Evolutionary conservation across 2,329 filamentous ascomycete genomes (phyloP).

Genomic region (Talaromyces sp.): DNA sequence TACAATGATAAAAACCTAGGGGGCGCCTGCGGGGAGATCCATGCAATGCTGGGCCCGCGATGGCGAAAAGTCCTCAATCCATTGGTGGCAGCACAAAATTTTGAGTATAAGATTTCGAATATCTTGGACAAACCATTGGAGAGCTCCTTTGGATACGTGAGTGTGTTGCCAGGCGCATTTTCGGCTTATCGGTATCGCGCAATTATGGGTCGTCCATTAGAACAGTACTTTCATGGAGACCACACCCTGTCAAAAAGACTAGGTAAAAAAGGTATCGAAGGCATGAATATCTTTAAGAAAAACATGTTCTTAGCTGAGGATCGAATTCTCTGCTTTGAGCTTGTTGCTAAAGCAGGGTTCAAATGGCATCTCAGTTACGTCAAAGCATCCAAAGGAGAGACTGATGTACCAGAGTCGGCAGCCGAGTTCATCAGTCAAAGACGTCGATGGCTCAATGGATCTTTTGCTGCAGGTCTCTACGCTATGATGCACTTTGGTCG

Average conservation of each 20-base stretch:
- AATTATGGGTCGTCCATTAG: slow-evolving; percentile 93
- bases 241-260: slow-evolving; percentile 93
- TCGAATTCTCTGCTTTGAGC: slow-evolving; percentile 98
- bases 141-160: slow-evolving; percentile 95
- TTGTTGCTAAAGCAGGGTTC: slow-evolving; percentile 96
- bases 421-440: slow-evolving; percentile 97
- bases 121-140: slow-evolving; percentile 98
- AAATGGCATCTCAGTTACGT: slow-evolving; percentile 99
- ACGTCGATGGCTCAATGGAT: slow-evolving; percentile 98
- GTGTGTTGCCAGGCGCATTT: slow-evolving; percentile 96
- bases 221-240: slow-evolving; percentile 99
- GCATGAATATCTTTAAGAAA: slow-evolving; percentile 99
- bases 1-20: slow-evolving; percentile 99
- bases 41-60: slow-evolving; percentile 90
- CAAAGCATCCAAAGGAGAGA: slow-evolving; percentile 98
- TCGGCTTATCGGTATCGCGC: slow-evolving; percentile 96
- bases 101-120: slow-evolving; percentile 99
- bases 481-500: slow-evolving; percentile 97
- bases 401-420: slow-evolving; percentile 94
- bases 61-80: slow-evolving; percentile 93
- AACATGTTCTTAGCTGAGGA: slow-evolving; percentile 99
- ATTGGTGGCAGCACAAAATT: slow-evolving; percentile 93
- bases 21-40: slow-evolving; percentile 97
- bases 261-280: slow-evolving; percentile 98
- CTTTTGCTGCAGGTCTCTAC: slow-evolving; percentile 95